Base-by-base conservation (phyloP, 2,329 filamentous ascomycete species). In the Neoarthrinium moseri region DNA sequence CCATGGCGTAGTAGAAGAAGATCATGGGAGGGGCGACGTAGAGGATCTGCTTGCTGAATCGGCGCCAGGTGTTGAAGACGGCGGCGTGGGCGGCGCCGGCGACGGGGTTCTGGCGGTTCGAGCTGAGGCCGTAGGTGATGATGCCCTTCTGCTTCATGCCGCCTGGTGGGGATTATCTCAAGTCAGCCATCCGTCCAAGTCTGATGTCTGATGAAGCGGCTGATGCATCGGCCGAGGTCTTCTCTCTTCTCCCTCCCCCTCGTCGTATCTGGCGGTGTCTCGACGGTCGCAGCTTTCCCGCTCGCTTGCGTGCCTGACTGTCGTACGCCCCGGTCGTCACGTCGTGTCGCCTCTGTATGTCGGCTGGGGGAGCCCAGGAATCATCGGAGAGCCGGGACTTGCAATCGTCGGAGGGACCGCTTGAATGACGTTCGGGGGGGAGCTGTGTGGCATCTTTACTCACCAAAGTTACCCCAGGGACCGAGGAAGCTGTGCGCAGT, bases 11-110 rank as follows among this genome's bases (percentile, higher is more conserved):
- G 75, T 97, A 97, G 54, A 81, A 91, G 55, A 77, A 70, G 53
- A 92, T 61, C 58, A 95, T 74, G 33, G 91, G 86, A 47, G 92
- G 87, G 17, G 84, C 79, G 71, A 91, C 86, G 80, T 91, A 97
- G 56, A 96, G 81, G 56, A 95, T 82, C 77, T 96, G 92, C 60
- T 78, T 71, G 66, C 83, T 84, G 72, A 86, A 89, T 61, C 94
- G 84, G 68, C 94, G 86, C 80, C 87, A 95, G 60, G 83, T 86
- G 80, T 97, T 97, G 84, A 96, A 97, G 74, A 96, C 74, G 62
- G 91, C 91, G 57, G 86, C 87, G 69, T 91, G 73, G 52, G 79
- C 69, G 50, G 84, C 75, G 61, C 89, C 89, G 52, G 89, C 89
- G 55, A 95, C 78, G 55, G 90, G 86, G 61, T 87, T 84, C 77